phyloP scores from a whole-genome alignment of 257 asterid genomes.

The Fraxinus anomala region DNA sequence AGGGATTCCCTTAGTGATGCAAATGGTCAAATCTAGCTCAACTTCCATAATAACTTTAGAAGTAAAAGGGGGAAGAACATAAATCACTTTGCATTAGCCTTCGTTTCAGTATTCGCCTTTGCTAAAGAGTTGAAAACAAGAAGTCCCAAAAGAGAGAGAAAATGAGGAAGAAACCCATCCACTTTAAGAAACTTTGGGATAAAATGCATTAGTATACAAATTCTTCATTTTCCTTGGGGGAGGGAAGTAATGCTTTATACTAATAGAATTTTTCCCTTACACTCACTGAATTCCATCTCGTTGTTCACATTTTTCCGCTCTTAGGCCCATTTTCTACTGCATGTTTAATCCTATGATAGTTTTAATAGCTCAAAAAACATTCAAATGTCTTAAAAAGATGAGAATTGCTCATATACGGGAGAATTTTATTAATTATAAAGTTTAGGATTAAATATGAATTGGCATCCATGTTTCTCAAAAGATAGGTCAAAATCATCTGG shows the following conservation, averaged over 20 bases:
- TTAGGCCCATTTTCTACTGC: neutral
- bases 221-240: neutral
- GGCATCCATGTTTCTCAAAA: neutral
- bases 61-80: no score
- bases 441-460: no score
- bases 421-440: neutral
- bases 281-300: neutral
- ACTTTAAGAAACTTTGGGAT: neutral
- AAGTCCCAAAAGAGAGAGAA: conserved; percentile 51
- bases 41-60: no score
- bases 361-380: neutral
- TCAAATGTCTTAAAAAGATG: neutral
- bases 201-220: neutral
- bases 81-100: conserved; percentile 61
- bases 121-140: conserved; percentile 90
- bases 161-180: neutral
- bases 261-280: neutral
- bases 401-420: neutral
- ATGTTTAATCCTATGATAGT: neutral
- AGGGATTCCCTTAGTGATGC: no score
- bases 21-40: no score
- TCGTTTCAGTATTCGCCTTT: conserved; percentile 91
- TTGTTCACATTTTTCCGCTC: neutral
- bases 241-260: neutral
- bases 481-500: neutral